These are phyloP conservation scores for Microcyclospora tardicrescens DNA, from an alignment of 2,329 filamentous ascomycete species.

Conservation along the genomic window DNA sequence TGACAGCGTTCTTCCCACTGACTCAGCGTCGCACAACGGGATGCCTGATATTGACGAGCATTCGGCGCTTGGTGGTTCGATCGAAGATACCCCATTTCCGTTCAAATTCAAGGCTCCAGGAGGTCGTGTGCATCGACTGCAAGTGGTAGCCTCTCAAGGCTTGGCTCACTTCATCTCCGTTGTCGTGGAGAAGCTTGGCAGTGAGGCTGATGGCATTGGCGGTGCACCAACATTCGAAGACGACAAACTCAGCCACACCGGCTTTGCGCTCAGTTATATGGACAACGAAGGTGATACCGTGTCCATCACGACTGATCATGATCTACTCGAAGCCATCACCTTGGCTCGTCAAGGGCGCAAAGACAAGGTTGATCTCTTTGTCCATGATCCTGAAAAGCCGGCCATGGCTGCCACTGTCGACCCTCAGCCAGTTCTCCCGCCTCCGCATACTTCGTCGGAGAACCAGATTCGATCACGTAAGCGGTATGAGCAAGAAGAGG, in stretches of 20 bases:
- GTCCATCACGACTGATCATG: constrained; percentile 90
- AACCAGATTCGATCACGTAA: constrained; percentile 35
- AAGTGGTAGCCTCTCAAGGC: constrained; percentile 68
- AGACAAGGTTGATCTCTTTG: constrained; percentile 95
- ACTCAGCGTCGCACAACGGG: constrained; percentile 88
- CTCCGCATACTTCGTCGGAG: constrained; percentile 37
- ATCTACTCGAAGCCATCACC: constrained; percentile 78
- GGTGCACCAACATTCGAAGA: constrained; percentile 67
- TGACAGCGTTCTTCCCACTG: constrained; percentile 80
- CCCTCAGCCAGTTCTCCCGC: constrained; percentile 41
- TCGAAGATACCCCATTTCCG: constrained; percentile 67
- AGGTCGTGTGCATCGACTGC: constrained; percentile 83
- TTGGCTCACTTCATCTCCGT: constrained; percentile 64
- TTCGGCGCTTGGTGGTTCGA: constrained; percentile 47
- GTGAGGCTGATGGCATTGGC: constrained; percentile 71
- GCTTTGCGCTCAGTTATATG: constrained; percentile 88
- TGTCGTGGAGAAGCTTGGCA: constrained; percentile 73
- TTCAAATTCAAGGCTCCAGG: constrained; percentile 99
- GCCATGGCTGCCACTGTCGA: constrained; percentile 55
- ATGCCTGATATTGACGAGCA: constrained; percentile 57
- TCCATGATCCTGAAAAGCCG: constrained; percentile 86
- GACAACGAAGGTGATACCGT: constrained; percentile 96
- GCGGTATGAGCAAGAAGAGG: constrained; percentile 40
- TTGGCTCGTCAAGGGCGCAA: constrained; percentile 63
- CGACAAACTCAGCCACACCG: constrained; percentile 60